These are phyloP conservation scores for Glutinoglossum americanum DNA, from an alignment of 495 filamentous ascomycete genomes.

Conservation along the genomic window DNA sequence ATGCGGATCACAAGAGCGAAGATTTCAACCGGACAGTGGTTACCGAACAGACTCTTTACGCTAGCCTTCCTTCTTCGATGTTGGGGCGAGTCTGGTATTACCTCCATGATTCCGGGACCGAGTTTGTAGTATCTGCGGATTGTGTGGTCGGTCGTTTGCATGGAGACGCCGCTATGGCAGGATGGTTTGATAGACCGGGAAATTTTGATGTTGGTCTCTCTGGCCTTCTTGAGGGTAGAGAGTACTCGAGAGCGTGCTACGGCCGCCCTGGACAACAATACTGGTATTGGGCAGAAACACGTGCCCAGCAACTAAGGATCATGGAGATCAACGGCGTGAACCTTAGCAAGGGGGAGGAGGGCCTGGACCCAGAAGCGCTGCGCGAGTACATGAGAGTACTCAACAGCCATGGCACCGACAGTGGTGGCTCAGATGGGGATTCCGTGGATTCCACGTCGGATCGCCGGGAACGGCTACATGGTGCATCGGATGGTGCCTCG, in stretches of 20 bases:
- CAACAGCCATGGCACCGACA: not conserved
- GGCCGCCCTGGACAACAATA: not conserved
- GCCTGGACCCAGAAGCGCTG: not conserved
- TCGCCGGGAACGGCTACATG: not conserved
- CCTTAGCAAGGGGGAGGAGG: not conserved
- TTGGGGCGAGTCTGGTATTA: conserved; percentile 28
- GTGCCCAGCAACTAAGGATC: not conserved
- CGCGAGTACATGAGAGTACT: not conserved
- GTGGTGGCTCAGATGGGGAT: not conserved
- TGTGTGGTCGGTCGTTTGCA: not conserved
- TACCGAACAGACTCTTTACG: conserved; percentile 8
- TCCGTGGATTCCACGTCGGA: not conserved
- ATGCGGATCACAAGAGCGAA: conserved; percentile 9
- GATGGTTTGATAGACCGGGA: not conserved
- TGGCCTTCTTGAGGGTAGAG: not conserved
- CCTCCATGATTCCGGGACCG: conserved; percentile 10
- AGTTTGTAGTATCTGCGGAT: not conserved
- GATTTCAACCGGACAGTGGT: not conserved
- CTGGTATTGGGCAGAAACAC: not conserved
- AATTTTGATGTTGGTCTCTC: not conserved
- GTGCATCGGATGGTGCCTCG: not conserved
- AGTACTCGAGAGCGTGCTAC: not conserved
- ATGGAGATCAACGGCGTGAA: not conserved
- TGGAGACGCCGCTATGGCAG: not conserved
- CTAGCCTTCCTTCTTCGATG: conserved; percentile 19